These are phyloP conservation scores for Raddia distichophylla DNA, from an alignment of 176 grass and related monocot species.

Conservation along the genomic window DNA sequence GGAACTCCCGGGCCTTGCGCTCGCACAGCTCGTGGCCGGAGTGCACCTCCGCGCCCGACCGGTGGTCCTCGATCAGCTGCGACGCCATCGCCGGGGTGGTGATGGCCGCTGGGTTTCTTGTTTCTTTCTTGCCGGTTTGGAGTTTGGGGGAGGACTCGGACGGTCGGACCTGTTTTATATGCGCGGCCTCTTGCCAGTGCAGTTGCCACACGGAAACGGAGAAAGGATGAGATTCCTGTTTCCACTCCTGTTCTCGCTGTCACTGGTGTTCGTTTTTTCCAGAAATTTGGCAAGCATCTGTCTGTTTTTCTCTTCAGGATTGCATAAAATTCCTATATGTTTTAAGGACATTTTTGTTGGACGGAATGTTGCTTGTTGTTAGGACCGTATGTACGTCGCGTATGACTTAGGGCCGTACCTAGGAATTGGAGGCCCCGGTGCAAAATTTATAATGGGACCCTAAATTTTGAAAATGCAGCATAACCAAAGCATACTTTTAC, in stretches of 20 bases:
- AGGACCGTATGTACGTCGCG: too few species aligned
- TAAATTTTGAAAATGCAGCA: too few species aligned
- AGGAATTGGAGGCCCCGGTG: too few species aligned
- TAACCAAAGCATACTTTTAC: too few species aligned
- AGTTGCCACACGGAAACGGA: background rate
- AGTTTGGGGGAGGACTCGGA: background rate
- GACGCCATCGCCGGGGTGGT: slow-evolving; percentile 40
- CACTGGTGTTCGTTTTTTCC: too few species aligned
- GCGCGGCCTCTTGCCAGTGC: background rate
- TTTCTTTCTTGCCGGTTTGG: background rate
- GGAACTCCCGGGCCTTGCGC: slow-evolving; percentile 50
- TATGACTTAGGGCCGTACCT: too few species aligned
- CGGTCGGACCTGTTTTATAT: slow-evolving; percentile 27
- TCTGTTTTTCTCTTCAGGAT: too few species aligned
- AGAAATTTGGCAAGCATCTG: too few species aligned
- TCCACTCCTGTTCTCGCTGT: background rate
- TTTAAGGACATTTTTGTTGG: too few species aligned
- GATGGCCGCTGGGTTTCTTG: background rate
- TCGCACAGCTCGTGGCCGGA: slow-evolving; percentile 40
- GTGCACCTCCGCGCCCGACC: slow-evolving; percentile 62
- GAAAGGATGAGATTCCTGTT: background rate
- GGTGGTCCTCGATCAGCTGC: slow-evolving; percentile 55
- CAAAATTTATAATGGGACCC: too few species aligned
- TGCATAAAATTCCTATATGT: too few species aligned
- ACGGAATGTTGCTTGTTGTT: too few species aligned